These are phyloP conservation scores for Lyophyllum decastes DNA, from an alignment of 768 basidiomycete genomes.

Conservation along the genomic window DNA sequence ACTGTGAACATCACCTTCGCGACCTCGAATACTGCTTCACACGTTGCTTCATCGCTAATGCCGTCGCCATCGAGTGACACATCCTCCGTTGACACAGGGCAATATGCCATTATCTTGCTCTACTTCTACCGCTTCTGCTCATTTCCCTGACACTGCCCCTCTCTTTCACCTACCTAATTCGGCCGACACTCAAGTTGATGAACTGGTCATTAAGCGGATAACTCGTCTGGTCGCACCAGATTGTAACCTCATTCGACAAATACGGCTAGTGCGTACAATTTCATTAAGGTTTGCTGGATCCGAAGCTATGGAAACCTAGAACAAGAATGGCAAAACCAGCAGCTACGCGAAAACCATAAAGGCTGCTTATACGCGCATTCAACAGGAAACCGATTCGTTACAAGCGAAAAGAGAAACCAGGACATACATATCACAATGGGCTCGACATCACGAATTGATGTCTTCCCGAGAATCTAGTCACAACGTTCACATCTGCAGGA, in stretches of 20 bases:
- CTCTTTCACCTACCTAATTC: background rate
- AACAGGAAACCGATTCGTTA: too few relatives aligned
- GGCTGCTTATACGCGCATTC: too few relatives aligned
- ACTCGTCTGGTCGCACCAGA: background rate
- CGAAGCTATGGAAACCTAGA: background rate
- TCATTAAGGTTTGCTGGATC: background rate
- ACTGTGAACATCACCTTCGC: too few relatives aligned
- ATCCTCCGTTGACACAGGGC: background rate
- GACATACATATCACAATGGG: too few relatives aligned
- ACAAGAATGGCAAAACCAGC: background rate
- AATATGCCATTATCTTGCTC: background rate
- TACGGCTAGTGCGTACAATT: background rate
- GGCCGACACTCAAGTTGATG: background rate
- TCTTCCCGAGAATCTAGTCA: too few relatives aligned
- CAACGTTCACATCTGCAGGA: too few relatives aligned
- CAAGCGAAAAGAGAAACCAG: too few relatives aligned
- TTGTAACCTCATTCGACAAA: background rate
- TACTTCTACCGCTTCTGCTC: background rate
- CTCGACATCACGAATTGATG: too few relatives aligned
- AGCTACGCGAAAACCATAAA: background rate
- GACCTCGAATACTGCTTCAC: background rate
- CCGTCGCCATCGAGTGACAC: background rate
- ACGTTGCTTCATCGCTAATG: background rate
- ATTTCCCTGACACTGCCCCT: background rate
- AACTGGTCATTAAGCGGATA: background rate